Evolutionary conservation across 306 rosid genomes (phyloP), one percentile per base, ranked within the genome.

Genomic region (Nissolia schottii): DNA sequence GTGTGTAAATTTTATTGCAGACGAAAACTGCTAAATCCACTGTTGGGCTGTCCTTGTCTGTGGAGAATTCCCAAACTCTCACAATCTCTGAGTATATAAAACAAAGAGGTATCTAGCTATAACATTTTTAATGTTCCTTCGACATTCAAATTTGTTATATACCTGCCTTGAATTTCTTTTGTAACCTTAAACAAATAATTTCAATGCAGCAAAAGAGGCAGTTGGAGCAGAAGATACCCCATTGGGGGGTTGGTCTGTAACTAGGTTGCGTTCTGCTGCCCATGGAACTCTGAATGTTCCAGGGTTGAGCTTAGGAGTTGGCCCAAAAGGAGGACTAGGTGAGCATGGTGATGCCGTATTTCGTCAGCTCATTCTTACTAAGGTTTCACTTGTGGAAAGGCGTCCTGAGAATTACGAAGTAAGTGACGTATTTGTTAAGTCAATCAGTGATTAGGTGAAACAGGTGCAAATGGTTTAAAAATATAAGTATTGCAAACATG

Each of bases 141-240:
- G 24, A 69, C 65, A 40, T 46, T 67, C 63, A 37, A 71, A 56
- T 61, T 49, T 40, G 24, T 66, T 76, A 45, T 50, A 46, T 76
- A 22, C 74, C 28, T 60, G 12, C 51, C 24, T 57, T 62, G 37
- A 28, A 57, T 64, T 64, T 59, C 61, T 16, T 27, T 54, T 73
- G 41, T 45, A 59, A 70, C 64, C 66, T 70, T 73, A 35, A 32
- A 41, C 37, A 74, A 69, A 51, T 38, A 57, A 61, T 58, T 64
- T 7, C 24, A 29, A 79, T 81, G 80, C 85, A 95, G 99, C 96
- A 65, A 89, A 88, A 77, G 99, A 95, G 85, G 99, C 89, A 54
- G 96, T 95, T 66, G 99, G 99, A 77, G 99, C 97, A n/a, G 96
- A 85, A 79, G 99, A 95, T 79, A 89, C 96, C 46, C 99, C 99